Base-by-base conservation (phyloP, 192 early-diverging fungal species). In the Linnemannia elongata region DNA sequence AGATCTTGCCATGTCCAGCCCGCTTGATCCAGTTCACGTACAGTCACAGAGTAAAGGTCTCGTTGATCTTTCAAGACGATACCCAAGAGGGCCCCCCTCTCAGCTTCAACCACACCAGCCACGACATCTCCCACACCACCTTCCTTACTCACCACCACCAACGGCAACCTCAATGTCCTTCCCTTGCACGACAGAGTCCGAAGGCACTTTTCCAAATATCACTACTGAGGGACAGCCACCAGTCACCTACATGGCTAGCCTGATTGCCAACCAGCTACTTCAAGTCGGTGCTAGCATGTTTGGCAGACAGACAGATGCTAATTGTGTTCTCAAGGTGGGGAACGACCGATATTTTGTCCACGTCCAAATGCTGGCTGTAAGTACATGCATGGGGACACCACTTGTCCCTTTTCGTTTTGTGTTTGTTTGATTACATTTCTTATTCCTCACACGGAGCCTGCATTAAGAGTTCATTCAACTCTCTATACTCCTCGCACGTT, bases 321-420 rank as follows among this genome's bases (percentile, higher is more conserved):
- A 75, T 20, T 82, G 80, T 66, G 41, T 82, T 13, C 49, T 82
- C 8, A 75, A 44, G 33, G 80, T 82, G 9, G 80, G 80, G 9
- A 15, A 47, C 41, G 22, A 27, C 7, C 60, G 69, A 27, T 82
- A 74, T 18, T 82, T 76, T 24, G 80, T 82, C 13, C 80, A 82
- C 39, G 80, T 82, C 20, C 80, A 82, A 15, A 75, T 82, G 69
- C 52, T 82, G 10, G 74, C 80, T 30, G 80, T 82, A 82, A 82
- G 74, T 55, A 5, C 4, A 44, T 13, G 22, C 10, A 60, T 6
- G 60, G 13, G 55, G 30, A 15, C 30, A 52, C 49, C 49, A 52
- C 49, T 52, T 52, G 49, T 52, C 12, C 35, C 15, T 72, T 22
- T n/a, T 70, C 9, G 17, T 52, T 2, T 70, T n/a, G 27, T 36